phyloP scores from a whole-genome alignment of 2,329 filamentous ascomycete species.

The Colletotrichum chlorophyti region DNA sequence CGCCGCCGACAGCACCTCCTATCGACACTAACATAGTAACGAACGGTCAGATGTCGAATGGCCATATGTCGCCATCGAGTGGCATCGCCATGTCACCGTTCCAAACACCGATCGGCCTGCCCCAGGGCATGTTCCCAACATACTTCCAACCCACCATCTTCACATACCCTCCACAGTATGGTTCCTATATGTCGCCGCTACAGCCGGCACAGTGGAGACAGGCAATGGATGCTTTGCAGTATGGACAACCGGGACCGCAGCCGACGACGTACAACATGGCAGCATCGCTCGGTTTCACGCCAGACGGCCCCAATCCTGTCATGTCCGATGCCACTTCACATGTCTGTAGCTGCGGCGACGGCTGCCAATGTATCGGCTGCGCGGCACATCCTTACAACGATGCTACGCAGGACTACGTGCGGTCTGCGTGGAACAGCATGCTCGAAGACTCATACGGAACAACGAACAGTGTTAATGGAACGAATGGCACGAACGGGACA shows the following conservation, averaged over 20 bases:
- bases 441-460: constrained; percentile 40
- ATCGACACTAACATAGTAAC: constrained; percentile 19
- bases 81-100: constrained; percentile 41
- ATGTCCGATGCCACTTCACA: constrained; percentile 41
- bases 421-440: constrained; percentile 54
- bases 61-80: constrained; percentile 33
- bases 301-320: constrained; percentile 25
- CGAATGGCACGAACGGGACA: constrained; percentile 21
- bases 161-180: constrained; percentile 60
- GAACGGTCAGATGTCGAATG: constrained; percentile 13
- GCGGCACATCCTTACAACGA: constrained; percentile 72
- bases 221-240: constrained; percentile 48
- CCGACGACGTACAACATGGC: constrained; percentile 25
- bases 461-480: constrained; percentile 33
- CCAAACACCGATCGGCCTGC: constrained; percentile 42
- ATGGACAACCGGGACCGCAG: constrained; percentile 41
- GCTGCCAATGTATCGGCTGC: constrained; percentile 73
- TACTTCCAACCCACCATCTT: constrained; percentile 56
- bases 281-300: constrained; percentile 8
- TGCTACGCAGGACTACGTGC: constrained; percentile 61
- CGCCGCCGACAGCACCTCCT: constrained; percentile 22
- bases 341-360: constrained; percentile 68
- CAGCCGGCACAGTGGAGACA: constrained; percentile 61
- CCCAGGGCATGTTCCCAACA: constrained; percentile 45
- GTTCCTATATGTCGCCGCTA: constrained; percentile 61